A percentile compares a stretch with the other conserved stretches of the same genome.
These are phyloP conservation scores for Alternaria panax DNA, from an alignment of 2,329 filamentous ascomycete species.

Conservation along the genomic window DNA sequence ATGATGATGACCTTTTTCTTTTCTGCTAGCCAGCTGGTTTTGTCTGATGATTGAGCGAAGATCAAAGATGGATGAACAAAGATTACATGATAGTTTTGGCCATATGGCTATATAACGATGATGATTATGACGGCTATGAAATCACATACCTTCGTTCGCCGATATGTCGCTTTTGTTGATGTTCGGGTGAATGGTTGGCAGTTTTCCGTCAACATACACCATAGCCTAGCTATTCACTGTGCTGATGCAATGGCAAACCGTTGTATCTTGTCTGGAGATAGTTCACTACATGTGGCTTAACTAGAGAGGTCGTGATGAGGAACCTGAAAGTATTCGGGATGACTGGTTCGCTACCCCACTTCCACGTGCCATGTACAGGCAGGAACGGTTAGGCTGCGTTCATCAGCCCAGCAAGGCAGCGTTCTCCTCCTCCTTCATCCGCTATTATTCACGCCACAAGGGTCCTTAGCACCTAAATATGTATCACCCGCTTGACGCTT, in stretches of 20 bases:
- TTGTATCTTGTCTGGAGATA: no score
- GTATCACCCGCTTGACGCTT: conserved; percentile 1
- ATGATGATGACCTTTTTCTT: not conserved
- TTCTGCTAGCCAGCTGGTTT: not conserved
- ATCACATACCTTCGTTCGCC: not conserved
- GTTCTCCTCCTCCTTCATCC: no score
- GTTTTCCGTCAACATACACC: no score
- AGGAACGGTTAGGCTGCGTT: not conserved
- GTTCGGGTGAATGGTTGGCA: not conserved
- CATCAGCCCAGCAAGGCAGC: not conserved
- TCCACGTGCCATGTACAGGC: not conserved
- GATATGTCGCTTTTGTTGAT: not conserved
- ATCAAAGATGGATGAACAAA: conserved; percentile 23
- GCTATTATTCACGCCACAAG: no score
- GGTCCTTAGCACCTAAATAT: no score
- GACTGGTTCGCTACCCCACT: not conserved
- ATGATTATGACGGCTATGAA: conserved; percentile 22
- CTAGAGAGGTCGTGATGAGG: no score
- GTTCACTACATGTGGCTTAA: no score
- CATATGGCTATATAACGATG: conserved; percentile 20
- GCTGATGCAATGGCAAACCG: no score
- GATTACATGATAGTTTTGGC: conserved; percentile 8
- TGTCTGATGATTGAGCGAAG: conserved; percentile 16
- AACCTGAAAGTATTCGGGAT: not conserved
- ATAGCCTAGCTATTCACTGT: no score